Evolutionary conservation across 345 rosid species (phyloP).

Genomic region (Clausena lansium): DNA sequence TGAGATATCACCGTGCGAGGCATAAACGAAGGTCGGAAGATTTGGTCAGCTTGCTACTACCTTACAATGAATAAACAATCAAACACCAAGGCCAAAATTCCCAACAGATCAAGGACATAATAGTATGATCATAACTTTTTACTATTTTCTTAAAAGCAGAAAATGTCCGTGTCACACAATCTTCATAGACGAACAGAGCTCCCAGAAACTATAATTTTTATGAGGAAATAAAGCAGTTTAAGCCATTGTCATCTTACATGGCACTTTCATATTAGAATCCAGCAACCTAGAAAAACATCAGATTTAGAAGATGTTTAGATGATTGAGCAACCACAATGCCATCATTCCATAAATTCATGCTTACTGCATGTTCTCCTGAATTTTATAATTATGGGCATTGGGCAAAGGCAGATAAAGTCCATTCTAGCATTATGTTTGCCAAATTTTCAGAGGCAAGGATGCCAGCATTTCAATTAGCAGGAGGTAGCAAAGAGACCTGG

Average conservation of each 20-base stretch:
- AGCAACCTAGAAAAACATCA: neutral
- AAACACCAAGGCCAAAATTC: neutral
- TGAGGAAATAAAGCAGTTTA: neutral
- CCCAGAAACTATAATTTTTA: neutral
- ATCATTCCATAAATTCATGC: neutral
- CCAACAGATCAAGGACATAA: neutral
- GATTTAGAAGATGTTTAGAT: neutral
- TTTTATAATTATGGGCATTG: neutral
- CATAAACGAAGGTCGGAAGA: neutral
- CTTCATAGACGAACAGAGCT: neutral
- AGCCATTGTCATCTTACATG: neutral
- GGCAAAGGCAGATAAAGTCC: neutral
- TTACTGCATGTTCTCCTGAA: neutral
- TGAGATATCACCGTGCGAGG: neutral
- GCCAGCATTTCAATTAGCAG: neutral
- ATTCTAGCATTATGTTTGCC: neutral
- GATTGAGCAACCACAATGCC: neutral
- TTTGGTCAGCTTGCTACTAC: neutral
- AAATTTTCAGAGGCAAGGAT: neutral
- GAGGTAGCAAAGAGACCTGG: neutral
- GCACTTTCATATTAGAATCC: neutral
- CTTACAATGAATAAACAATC: neutral
- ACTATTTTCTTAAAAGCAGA: neutral
- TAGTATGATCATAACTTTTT: neutral
- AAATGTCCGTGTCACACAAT: neutral